Percentiles rank a stretch among this genome's conserved stretches.
Evolutionary conservation across 208 protist species (phyloP).

Genomic region (Trypanosoma scelopori): DNA sequence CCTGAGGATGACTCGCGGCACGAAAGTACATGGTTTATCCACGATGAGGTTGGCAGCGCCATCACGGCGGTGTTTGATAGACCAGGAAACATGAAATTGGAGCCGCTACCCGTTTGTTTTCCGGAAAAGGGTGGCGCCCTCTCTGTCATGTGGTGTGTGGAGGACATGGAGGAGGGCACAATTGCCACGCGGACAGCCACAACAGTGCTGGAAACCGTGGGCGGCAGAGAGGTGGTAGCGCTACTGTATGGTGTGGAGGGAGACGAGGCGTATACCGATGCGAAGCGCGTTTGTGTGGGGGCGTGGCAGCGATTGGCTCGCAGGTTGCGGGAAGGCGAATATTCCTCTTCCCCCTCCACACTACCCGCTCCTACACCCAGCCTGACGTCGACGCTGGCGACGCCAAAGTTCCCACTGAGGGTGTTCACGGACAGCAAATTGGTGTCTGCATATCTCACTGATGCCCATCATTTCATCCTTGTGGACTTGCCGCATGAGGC

Average conservation of each 20-base stretch:
- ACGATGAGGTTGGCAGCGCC: constrained; percentile 59
- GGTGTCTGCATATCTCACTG: constrained; percentile 20
- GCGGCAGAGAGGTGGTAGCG: constrained; percentile 24
- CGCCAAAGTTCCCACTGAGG: constrained; percentile 10
- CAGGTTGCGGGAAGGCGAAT: background rate
- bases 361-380: background rate
- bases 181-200: constrained; percentile 27
- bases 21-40: constrained; percentile 42
- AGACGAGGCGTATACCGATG: constrained; percentile 17
- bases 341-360: background rate
- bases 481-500: constrained; percentile 45
- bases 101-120: constrained; percentile 50
- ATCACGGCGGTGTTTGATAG: constrained; percentile 29
- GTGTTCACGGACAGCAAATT: constrained; percentile 34
- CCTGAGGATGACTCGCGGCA: constrained; percentile 22
- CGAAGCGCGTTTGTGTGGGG: constrained; percentile 30
- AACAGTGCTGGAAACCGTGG: constrained; percentile 30
- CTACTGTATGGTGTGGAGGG: constrained; percentile 33
- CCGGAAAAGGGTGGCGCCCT: constrained; percentile 40
- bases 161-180: constrained; percentile 37
- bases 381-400: background rate
- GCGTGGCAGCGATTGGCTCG: constrained; percentile 25
- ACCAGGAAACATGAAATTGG: constrained; percentile 40
- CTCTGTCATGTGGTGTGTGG: constrained; percentile 53
- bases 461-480: constrained; percentile 27